These are phyloP conservation scores for Suillus variegatus DNA, from an alignment of 768 basidiomycete species.

Conservation along the genomic window DNA sequence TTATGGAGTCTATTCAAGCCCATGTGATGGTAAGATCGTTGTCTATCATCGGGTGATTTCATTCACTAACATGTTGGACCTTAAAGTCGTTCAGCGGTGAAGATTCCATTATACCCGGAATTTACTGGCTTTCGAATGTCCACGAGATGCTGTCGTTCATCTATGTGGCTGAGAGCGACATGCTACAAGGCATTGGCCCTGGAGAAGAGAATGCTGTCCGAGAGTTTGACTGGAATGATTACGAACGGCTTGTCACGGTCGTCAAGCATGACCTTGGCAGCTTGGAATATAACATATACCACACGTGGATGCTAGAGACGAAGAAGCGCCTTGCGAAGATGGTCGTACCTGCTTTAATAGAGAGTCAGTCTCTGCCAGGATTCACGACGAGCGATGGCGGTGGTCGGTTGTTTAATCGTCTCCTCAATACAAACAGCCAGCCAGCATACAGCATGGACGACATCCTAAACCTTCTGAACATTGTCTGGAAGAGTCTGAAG, in stretches of 20 bases:
- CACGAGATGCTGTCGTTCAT: slow-evolving; percentile 99
- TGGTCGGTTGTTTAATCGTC: slow-evolving; percentile 90
- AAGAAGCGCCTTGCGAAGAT: slow-evolving; percentile 96
- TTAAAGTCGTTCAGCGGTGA: slow-evolving; percentile 85
- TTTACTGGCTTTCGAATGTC: slow-evolving; percentile 99
- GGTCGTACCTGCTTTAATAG: slow-evolving; percentile 98
- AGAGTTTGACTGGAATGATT: slow-evolving; percentile 95
- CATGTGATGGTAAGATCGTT: slow-evolving; percentile 87
- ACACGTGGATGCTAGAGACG: slow-evolving; percentile 98
- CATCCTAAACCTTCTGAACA: slow-evolving; percentile 93
- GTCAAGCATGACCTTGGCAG: slow-evolving; percentile 99
- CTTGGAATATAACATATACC: slow-evolving; percentile 99
- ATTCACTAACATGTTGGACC: slow-evolving; percentile 11
- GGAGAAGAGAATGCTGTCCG: slow-evolving; percentile 91
- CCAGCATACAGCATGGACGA: slow-evolving; percentile 99
- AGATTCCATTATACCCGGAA: slow-evolving; percentile 93
- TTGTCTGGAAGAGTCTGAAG: slow-evolving; percentile 97
- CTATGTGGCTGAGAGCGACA: slow-evolving; percentile 97
- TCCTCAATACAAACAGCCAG: slow-evolving; percentile 79
- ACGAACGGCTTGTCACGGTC: slow-evolving; percentile 94
- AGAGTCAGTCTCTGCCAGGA: slow-evolving; percentile 96
- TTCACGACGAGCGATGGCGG: slow-evolving; percentile 96
- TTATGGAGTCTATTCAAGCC: slow-evolving; percentile 96
- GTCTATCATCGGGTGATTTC: not conserved
- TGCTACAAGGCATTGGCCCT: slow-evolving; percentile 96